Conservation (phyloP, 306 rosid genomes). For the Malus asiatica region DNA sequence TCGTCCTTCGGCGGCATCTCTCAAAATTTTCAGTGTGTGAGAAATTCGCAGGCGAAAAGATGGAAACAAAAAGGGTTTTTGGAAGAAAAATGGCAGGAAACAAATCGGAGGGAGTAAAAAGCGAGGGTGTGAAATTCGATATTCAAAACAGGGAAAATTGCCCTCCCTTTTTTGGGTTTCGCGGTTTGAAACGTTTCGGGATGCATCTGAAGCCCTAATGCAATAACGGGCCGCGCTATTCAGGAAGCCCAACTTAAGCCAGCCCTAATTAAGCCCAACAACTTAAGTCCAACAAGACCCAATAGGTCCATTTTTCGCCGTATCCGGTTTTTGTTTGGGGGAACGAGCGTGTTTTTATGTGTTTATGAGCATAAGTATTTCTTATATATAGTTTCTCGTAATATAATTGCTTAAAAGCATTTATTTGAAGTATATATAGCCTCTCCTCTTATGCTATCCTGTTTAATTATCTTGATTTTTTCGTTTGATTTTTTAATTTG, state of each 20-base stretch:
- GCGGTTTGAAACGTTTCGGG: neutral
- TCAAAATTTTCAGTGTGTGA: neutral
- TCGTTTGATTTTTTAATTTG: too few species aligned
- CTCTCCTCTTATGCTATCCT: too few species aligned
- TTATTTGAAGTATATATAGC: too few species aligned
- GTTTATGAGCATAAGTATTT: too few species aligned
- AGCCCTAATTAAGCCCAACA: neutral
- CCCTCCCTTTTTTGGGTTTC: neutral
- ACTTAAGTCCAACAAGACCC: neutral
- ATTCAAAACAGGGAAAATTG: neutral
- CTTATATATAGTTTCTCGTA: too few species aligned
- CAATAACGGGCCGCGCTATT: neutral
- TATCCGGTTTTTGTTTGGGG: too few species aligned
- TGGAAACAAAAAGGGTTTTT: neutral
- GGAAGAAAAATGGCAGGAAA: neutral
- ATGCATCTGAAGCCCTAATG: neutral
- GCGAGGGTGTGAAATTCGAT: neutral
- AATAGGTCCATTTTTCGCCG: neutral
- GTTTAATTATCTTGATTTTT: too few species aligned
- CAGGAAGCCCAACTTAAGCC: neutral
- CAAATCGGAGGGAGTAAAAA: neutral
- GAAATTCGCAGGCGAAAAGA: neutral
- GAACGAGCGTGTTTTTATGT: too few species aligned
- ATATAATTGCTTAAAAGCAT: too few species aligned
- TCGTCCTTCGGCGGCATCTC: slow-evolving; percentile 56